Conservation (phyloP, 2,329 filamentous ascomycete species). For the Calonectria naviculata region DNA sequence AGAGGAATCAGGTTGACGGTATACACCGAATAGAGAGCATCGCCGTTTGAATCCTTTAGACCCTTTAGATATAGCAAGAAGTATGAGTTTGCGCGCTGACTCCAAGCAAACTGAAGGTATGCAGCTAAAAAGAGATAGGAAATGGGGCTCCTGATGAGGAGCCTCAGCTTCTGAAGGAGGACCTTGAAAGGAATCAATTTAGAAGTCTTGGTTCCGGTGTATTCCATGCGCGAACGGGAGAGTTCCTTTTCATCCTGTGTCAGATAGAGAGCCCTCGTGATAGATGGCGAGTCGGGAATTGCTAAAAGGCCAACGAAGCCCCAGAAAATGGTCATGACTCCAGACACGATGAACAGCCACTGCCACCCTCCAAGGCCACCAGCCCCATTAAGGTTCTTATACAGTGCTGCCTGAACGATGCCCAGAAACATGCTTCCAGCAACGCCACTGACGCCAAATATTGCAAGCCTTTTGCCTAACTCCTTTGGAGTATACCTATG, state of each 20-base stretch:
- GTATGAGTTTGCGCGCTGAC: constrained; percentile 50
- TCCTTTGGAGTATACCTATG: constrained; percentile 33
- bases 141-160: constrained; percentile 26
- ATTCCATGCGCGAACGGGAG: constrained; percentile 26
- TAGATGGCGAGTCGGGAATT: constrained; percentile 35
- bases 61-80: constrained; percentile 49
- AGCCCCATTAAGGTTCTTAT: constrained; percentile 34
- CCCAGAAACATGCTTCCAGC: constrained; percentile 39
- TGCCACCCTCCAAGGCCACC: constrained; percentile 35
- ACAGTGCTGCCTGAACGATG: constrained; percentile 34
- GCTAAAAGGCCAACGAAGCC: constrained; percentile 30
- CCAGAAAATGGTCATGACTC: constrained; percentile 35
- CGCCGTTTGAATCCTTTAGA: constrained; percentile 31
- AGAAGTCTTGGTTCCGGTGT: constrained; percentile 30
- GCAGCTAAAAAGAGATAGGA: constrained; percentile 47
- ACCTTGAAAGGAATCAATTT: constrained; percentile 32
- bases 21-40: constrained; percentile 42
- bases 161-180: constrained; percentile 25
- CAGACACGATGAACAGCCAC: constrained; percentile 36
- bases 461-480: constrained; percentile 34
- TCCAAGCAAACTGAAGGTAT: constrained; percentile 47
- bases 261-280: constrained; percentile 31
- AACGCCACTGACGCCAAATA: constrained; percentile 37
- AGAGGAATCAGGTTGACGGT: constrained; percentile 65
- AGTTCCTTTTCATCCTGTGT: constrained; percentile 25